phyloP scores from a whole-genome alignment of 2,329 filamentous ascomycete genomes.

The Fusarium sp. region DNA sequence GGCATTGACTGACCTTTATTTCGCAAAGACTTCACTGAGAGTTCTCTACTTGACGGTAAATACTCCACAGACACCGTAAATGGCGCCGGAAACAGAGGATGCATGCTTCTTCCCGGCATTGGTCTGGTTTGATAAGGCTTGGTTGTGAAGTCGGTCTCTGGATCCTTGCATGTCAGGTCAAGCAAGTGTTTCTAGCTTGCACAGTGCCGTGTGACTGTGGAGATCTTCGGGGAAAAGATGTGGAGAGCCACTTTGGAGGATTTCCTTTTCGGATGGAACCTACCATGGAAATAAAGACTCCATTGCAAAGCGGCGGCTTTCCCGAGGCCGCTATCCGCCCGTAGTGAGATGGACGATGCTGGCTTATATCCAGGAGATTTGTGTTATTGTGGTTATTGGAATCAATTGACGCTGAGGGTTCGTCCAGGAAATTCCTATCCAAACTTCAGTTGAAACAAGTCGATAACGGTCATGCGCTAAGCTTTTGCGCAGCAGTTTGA shows the following conservation, averaged over 20 bases:
- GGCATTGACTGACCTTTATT: background rate
- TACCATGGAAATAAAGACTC: slow-evolving; percentile 8
- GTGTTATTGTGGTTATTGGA: background rate
- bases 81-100: slow-evolving; percentile 44
- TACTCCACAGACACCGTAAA: slow-evolving; percentile 1
- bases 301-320: slow-evolving; percentile 7
- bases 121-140: slow-evolving; percentile 41
- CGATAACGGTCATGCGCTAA: slow-evolving; percentile 15
- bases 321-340: slow-evolving; percentile 6
- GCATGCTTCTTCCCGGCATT: slow-evolving; percentile 46
- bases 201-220: slow-evolving; percentile 34
- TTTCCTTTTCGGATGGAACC: slow-evolving; percentile 35
- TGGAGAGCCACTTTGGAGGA: slow-evolving; percentile 21
- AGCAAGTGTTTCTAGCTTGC: slow-evolving; percentile 23
- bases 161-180: slow-evolving; percentile 32
- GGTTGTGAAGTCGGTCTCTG: slow-evolving; percentile 23
- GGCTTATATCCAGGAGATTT: background rate
- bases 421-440: background rate
- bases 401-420: background rate
- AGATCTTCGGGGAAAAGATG: slow-evolving; percentile 30
- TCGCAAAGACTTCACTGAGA: background rate
- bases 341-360: background rate
- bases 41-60: background rate
- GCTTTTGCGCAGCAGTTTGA: slow-evolving; percentile 22
- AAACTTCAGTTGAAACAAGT: slow-evolving; percentile 4